A percentile compares a stretch with the other conserved stretches of the same genome.
Evolutionary conservation across 768 basidiomycete species (phyloP).

Genomic region (Hypsizygus marmoreus): DNA sequence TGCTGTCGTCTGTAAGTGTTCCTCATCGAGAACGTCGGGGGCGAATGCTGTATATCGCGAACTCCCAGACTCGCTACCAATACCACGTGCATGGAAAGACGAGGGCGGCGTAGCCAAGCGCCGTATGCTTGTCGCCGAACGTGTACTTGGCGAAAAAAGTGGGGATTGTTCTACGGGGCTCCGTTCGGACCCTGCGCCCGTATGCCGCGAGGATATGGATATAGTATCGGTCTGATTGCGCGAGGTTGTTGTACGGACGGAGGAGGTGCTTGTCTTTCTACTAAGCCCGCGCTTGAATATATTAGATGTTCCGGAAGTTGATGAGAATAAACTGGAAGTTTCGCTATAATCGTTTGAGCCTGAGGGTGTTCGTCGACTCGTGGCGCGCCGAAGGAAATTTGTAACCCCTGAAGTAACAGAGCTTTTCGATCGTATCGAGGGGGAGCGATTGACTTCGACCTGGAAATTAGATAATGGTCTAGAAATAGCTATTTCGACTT

Average conservation of each 20-base stretch:
- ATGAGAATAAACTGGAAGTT: conserved; percentile 47
- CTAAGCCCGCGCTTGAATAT: conserved; percentile 42
- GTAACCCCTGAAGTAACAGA: conserved; percentile 55
- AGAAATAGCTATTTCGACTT: conserved; percentile 26
- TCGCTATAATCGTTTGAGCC: conserved; percentile 48
- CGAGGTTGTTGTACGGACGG: conserved; percentile 47
- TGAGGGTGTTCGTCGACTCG: conserved; percentile 34
- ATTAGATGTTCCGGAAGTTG: conserved; percentile 37
- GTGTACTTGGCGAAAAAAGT: conserved; percentile 34
- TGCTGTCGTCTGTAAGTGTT: conserved; percentile 56
- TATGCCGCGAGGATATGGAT: conserved; percentile 48
- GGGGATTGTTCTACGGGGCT: conserved; percentile 27
- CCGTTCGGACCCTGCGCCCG: conserved; percentile 27
- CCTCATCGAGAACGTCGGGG: conserved; percentile 54
- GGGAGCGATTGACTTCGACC: conserved; percentile 44
- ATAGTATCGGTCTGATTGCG: conserved; percentile 36
- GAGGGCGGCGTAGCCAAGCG: conserved; percentile 59
- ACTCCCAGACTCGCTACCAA: conserved; percentile 40
- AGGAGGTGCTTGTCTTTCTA: conserved; percentile 52
- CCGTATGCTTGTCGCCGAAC: conserved; percentile 46
- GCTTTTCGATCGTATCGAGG: conserved; percentile 53
- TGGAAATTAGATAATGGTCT: conserved; percentile 44
- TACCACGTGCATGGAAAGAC: conserved; percentile 46
- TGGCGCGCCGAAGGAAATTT: conserved; percentile 53
- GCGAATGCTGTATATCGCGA: conserved; percentile 36